Conservation (phyloP, 2,329 filamentous ascomycete species). For the Microsporum audouinii region DNA sequence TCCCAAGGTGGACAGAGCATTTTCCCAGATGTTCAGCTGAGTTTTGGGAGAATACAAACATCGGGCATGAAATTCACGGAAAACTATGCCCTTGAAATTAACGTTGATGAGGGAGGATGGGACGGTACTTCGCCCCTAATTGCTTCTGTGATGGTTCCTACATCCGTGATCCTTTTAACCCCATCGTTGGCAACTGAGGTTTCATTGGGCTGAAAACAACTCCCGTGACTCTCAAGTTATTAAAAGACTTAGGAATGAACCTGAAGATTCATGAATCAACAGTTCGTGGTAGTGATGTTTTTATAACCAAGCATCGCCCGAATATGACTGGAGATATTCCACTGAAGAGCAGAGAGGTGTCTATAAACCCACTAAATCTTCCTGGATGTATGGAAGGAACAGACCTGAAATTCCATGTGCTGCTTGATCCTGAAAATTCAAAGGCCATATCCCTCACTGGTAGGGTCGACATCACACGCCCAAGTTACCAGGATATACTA, state of each 20-base stretch:
- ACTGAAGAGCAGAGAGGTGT: slow-evolving; percentile 1
- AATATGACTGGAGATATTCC: slow-evolving; percentile 13
- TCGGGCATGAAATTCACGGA: slow-evolving; percentile 12
- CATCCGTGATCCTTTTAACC: slow-evolving; percentile 15
- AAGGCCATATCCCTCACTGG: slow-evolving; percentile 10
- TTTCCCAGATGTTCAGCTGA: slow-evolving; percentile 18
- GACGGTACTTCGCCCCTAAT: slow-evolving; percentile 17
- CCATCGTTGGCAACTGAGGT: slow-evolving; percentile 12
- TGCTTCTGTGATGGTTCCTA: slow-evolving; percentile 19
- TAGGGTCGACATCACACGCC: slow-evolving; percentile 9
- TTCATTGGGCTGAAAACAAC: slow-evolving; percentile 14
- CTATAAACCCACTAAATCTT: background rate
- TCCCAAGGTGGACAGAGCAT: slow-evolving; percentile 11
- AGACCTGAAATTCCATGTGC: slow-evolving; percentile 2
- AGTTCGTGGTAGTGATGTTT: slow-evolving; percentile 17
- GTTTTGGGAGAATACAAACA: slow-evolving; percentile 15
- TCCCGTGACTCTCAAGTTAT: slow-evolving; percentile 8
- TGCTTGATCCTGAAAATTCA: slow-evolving; percentile 5
- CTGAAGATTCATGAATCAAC: slow-evolving; percentile 15
- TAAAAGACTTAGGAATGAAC: slow-evolving; percentile 13
- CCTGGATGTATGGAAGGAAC: background rate
- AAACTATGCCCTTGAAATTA: slow-evolving; percentile 14
- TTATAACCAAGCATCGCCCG: slow-evolving; percentile 20
- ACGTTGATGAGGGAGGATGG: slow-evolving; percentile 17
- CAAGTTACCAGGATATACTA: slow-evolving; percentile 5